These are phyloP conservation scores for Syncephalastrum contaminatum DNA, from an alignment of 371 early-diverging fungal species.

Conservation along the genomic window DNA sequence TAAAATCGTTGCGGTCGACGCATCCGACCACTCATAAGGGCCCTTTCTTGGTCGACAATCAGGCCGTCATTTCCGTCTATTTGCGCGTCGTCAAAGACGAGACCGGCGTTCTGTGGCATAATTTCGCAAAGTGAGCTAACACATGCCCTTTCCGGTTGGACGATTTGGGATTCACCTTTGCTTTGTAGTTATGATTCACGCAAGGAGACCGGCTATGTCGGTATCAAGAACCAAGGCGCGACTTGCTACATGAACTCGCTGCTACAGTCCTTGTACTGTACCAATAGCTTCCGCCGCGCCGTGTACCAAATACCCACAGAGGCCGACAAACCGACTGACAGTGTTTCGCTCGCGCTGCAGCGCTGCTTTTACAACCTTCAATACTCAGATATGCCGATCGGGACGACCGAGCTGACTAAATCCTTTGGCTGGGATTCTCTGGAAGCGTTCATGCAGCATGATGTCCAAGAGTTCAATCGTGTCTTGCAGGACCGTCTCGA, in stretches of 20 bases:
- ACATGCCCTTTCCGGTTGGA: too few relatives aligned
- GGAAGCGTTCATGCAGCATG: slow-evolving; percentile 96
- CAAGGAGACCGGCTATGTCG: slow-evolving; percentile 90
- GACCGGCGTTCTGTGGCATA: slow-evolving; percentile 94
- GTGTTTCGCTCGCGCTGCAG: slow-evolving; percentile 89
- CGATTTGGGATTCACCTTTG: not conserved
- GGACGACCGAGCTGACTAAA: slow-evolving; percentile 91
- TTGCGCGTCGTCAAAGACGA: slow-evolving; percentile 85
- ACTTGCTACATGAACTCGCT: slow-evolving; percentile 99
- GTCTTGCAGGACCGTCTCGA: slow-evolving; percentile 96
- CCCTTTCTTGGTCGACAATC: slow-evolving; percentile 63
- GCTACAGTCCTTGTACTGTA: slow-evolving; percentile 97
- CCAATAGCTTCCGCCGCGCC: slow-evolving; percentile 89
- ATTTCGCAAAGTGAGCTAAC: slow-evolving; percentile 68
- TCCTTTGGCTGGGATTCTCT: slow-evolving; percentile 97
- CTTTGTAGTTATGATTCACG: slow-evolving; percentile 80
- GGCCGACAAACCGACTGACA: slow-evolving; percentile 79
- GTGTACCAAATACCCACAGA: slow-evolving; percentile 90
- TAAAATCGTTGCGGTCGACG: slow-evolving; percentile 44
- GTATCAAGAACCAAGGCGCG: slow-evolving; percentile 98
- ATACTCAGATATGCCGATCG: slow-evolving; percentile 65
- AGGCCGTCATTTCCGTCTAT: slow-evolving; percentile 70
- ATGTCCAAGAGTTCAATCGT: slow-evolving; percentile 97
- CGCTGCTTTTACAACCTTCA: slow-evolving; percentile 93
- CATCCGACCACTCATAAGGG: slow-evolving; percentile 40